Evolutionary conservation across 2,329 filamentous ascomycete species (phyloP).

Genomic region (Paecilomyces niveus): DNA sequence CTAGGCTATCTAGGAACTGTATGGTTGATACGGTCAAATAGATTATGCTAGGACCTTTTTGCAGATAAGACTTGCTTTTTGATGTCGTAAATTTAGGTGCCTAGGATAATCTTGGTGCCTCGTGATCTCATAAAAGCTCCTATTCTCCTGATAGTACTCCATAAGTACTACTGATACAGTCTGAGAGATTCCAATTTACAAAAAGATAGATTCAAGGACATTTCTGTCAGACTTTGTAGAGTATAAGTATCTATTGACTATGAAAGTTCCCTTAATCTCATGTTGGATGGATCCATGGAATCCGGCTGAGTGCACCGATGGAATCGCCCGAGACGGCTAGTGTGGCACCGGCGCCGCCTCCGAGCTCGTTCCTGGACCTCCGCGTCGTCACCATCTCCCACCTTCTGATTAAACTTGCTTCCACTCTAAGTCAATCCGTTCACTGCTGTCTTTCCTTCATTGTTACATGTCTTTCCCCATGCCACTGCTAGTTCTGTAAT

Average conservation of each 20-base stretch:
- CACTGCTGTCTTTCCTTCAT: constrained; percentile 16
- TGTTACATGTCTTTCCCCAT: constrained; percentile 15
- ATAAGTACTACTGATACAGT: too few species aligned
- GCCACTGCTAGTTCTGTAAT: constrained; percentile 44
- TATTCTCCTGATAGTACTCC: neutral
- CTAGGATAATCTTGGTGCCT: neutral
- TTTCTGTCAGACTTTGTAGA: too few species aligned
- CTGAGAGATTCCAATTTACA: too few species aligned
- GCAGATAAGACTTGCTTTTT: neutral
- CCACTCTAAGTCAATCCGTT: constrained; percentile 6
- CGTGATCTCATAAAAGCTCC: too few species aligned
- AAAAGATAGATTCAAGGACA: too few species aligned
- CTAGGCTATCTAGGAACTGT: neutral
- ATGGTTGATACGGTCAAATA: neutral
- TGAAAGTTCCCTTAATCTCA: too few species aligned
- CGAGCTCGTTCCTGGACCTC: constrained; percentile 13
- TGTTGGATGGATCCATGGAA: too few species aligned
- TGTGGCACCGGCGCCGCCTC: constrained; percentile 17
- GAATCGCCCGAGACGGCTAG: neutral
- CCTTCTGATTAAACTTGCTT: constrained; percentile 6
- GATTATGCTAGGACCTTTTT: neutral
- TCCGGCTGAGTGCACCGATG: neutral
- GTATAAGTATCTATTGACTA: too few species aligned
- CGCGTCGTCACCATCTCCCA: constrained; percentile 10
- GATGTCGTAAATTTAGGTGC: neutral